Evolutionary conservation across 2,329 filamentous ascomycete species (phyloP).

Genomic region (Talaromyces amestolkiae): DNA sequence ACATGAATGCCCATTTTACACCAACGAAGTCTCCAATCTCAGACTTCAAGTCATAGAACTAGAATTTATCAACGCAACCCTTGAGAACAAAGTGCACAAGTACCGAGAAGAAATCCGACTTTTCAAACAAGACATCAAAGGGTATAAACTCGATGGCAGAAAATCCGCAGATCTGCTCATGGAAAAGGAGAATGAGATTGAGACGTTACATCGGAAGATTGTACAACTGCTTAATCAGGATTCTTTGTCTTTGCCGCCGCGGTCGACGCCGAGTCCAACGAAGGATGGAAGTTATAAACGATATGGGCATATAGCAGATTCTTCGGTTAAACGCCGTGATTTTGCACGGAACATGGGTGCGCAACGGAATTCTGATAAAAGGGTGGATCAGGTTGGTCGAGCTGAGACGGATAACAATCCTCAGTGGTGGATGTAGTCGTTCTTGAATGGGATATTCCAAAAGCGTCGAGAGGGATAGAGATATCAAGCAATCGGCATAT

Average conservation of each 20-base stretch:
- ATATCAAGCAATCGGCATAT: neutral
- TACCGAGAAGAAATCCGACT: constrained; percentile 49
- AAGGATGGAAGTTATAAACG: neutral
- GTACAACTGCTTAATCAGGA: constrained; percentile 22
- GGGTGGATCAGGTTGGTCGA: neutral
- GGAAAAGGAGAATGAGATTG: constrained; percentile 30
- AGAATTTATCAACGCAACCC: constrained; percentile 31
- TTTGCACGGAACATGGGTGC: neutral
- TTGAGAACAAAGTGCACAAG: constrained; percentile 32
- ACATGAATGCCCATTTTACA: constrained; percentile 4
- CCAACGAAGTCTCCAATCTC: constrained; percentile 14
- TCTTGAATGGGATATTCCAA: neutral
- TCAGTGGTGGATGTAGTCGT: neutral
- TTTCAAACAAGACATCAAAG: constrained; percentile 50
- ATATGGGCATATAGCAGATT: neutral
- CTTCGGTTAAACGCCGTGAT: neutral
- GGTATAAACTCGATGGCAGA: constrained; percentile 43
- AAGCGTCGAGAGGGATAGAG: neutral
- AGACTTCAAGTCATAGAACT: constrained; percentile 27
- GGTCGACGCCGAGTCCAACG: neutral
- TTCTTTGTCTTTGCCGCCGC: constrained; percentile 4
- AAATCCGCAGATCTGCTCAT: constrained; percentile 24
- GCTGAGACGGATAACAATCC: neutral
- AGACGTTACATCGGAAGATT: constrained; percentile 27
- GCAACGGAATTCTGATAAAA: neutral